Evolutionary conservation across 1,139 yeast species (phyloP), one percentile per base, ranked within the genome.

Genomic region (Debaryomyces sp.): DNA sequence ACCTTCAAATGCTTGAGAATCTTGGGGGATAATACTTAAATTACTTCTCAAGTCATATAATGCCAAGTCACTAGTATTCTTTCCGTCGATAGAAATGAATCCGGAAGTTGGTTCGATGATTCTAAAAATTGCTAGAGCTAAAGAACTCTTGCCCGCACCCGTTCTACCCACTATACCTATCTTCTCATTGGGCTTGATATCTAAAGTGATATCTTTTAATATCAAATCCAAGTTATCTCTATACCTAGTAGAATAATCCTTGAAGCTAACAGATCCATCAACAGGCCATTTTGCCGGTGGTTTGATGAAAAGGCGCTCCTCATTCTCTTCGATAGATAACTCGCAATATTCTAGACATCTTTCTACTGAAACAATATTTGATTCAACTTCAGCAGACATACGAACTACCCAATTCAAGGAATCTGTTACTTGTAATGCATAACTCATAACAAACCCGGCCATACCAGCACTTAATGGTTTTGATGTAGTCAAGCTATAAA

Each of bases 21-120:
- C 89, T 59, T 85, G 89, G 0, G 90, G 90, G 47, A 85, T 85
- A 48, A 84, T 84, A 10, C 85, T 79, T 44, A 85, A 64, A 43
- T 75, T 77, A 47, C 77, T 73, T 59, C 90, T 70, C 52, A 84
- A 64, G 51, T 81, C 84, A 42, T 66, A 66, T 38, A 84, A 68
- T 12, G 79, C 75, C 15, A 84, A 57, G 3, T 62, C 61, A 10
- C 75, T 64, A 2, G 82, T 82, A 54, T 80, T 75, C 18, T 81
- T 51, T 8, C 67, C 75, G 61, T 83, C 89, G 50, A 84, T 78
- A 17, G 35, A 46, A 33, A 72, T 67, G 43, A 60, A 56, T 4
- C 77, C 77, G 1, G 49, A 36, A 13, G 66, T 59, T 5, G 75
- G 67, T 55, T 72, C 77, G 39, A 72, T 64, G 10, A 72, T 68